phyloP scores from a whole-genome alignment of 2,329 filamentous ascomycete genomes.

The Plectosphaerella sp. region DNA sequence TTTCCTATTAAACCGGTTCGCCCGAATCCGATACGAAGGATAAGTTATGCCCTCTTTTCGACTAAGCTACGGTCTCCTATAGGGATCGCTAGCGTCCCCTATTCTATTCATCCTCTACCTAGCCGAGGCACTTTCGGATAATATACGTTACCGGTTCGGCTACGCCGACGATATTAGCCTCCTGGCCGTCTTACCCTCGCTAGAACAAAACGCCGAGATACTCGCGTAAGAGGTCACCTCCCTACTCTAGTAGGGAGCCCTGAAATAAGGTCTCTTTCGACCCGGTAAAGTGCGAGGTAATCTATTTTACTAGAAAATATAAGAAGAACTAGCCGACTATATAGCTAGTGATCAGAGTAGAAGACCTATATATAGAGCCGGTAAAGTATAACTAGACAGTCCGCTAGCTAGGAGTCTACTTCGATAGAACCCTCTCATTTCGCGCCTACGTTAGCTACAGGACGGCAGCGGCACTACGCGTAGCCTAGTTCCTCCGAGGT shows the following conservation, averaged over 20 bases:
- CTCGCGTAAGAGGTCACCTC: neutral
- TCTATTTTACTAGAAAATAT: neutral
- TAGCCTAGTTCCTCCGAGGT: neutral
- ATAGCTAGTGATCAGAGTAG: neutral
- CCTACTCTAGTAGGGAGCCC: neutral
- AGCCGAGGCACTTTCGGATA: neutral
- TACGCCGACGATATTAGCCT: conserved; percentile 1
- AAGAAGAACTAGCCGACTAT: neutral
- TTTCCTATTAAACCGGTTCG: neutral
- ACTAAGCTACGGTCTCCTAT: neutral
- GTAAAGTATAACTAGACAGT: neutral
- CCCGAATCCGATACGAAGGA: conserved; percentile 2
- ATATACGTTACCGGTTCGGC: neutral
- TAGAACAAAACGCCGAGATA: neutral
- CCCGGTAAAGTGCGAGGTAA: neutral
- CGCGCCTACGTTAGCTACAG: neutral
- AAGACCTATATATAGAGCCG: neutral
- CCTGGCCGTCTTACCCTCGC: neutral
- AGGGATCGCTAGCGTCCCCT: conserved; percentile 6
- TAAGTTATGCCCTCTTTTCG: neutral
- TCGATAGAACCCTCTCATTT: neutral
- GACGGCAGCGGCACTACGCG: neutral
- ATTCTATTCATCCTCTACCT: conserved; percentile 8
- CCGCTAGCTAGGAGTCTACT: neutral
- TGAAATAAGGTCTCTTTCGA: neutral